Evolutionary conservation across 75 land plant species (phyloP).

Genomic region (Sequoiadendron giganteum): DNA sequence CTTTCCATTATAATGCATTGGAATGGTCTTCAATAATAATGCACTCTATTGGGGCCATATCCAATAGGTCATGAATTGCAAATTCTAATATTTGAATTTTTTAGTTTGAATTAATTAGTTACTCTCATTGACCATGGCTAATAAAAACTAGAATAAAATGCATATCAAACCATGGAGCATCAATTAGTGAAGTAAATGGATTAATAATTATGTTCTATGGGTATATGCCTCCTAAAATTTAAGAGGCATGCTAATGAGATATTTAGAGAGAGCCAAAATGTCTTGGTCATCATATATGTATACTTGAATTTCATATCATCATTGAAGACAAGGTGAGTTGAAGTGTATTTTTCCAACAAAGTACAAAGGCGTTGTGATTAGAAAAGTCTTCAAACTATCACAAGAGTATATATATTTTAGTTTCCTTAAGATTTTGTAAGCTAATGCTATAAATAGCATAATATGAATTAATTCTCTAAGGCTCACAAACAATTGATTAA

Average conservation of each 20-base stretch:
- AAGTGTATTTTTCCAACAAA: constrained; percentile 70
- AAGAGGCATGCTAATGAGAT: too few relatives aligned
- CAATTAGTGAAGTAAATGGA: not conserved
- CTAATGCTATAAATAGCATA: not conserved
- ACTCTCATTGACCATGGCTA: not conserved
- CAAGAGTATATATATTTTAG: not conserved
- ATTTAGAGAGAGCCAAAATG: too few relatives aligned
- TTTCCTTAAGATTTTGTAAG: not conserved
- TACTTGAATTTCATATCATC: constrained; percentile 99
- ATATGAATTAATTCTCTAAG: not conserved
- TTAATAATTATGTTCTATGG: not conserved
- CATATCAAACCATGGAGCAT: not conserved
- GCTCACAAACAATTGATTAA: not conserved
- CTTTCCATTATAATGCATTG: not conserved
- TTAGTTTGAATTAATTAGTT: not conserved
- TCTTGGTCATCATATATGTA: too few relatives aligned
- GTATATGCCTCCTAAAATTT: too few relatives aligned
- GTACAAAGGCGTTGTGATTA: constrained; percentile 94
- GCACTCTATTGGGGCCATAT: not conserved
- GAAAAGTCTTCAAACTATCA: constrained; percentile 94
- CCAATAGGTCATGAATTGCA: not conserved
- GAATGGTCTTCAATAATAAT: not conserved
- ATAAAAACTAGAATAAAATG: not conserved
- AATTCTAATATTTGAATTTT: not conserved
- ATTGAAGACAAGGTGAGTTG: constrained; percentile 89